These are phyloP conservation scores for Aspergillus carbonarius DNA, from an alignment of 2,329 filamentous ascomycete genomes.

Conservation along the genomic window DNA sequence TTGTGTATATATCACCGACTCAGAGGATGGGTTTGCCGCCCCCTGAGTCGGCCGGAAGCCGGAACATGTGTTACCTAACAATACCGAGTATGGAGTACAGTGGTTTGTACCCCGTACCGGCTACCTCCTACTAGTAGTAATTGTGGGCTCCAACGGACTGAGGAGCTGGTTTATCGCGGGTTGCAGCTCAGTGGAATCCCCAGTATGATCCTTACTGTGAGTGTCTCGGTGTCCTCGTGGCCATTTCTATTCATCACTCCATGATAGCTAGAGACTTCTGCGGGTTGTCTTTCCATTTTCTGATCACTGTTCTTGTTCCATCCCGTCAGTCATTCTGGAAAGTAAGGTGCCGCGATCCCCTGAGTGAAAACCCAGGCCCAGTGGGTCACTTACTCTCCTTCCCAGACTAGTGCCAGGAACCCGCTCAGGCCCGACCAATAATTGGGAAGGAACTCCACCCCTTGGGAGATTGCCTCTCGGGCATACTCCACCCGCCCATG, in stretches of 20 bases:
- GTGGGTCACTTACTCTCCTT: not conserved
- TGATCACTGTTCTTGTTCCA: not conserved
- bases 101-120: not conserved
- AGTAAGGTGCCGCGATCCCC: constrained; percentile 12
- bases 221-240: not conserved
- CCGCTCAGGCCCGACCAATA: constrained; percentile 7
- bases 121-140: not conserved
- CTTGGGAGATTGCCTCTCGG: constrained; percentile 1
- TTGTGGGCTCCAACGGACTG: not conserved
- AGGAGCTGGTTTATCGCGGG: not conserved
- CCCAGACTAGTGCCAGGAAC: constrained; percentile 29
- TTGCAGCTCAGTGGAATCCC: not conserved
- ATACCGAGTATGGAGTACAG: not conserved
- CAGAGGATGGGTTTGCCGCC: not conserved
- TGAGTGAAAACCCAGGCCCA: constrained; percentile 11
- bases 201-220: not conserved
- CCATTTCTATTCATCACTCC: no score
- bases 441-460: not conserved
- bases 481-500: constrained; percentile 4
- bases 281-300: not conserved
- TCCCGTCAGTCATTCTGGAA: not conserved
- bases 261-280: not conserved
- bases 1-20: not conserved
- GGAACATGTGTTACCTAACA: not conserved
- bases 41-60: not conserved